Conservation (phyloP, 805 yeast genomes). For the Myxozyma mucilagina region DNA sequence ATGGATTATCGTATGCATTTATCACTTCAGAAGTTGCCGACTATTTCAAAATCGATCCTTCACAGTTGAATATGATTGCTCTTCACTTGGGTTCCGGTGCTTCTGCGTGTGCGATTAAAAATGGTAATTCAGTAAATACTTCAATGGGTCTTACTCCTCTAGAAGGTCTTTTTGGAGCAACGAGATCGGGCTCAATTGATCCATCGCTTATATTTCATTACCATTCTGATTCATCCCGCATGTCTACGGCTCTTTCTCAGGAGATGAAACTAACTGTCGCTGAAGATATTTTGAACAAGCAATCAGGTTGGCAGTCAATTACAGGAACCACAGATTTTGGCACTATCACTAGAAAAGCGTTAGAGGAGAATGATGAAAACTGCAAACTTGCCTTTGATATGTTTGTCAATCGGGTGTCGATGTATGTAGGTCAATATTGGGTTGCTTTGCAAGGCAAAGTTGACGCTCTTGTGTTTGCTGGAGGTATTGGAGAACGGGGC, state of each 20-base stretch:
- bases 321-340: slow-evolving; percentile 33
- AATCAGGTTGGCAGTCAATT: slow-evolving; percentile 29
- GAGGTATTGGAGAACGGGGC: slow-evolving; percentile 32
- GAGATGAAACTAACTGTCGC: slow-evolving; percentile 30
- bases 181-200: slow-evolving; percentile 31
- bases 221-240: slow-evolving; percentile 25
- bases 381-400: slow-evolving; percentile 30
- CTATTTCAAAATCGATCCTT: slow-evolving; percentile 3
- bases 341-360: slow-evolving; percentile 13
- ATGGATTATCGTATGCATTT: slow-evolving; percentile 30
- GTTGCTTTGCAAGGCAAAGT: slow-evolving; percentile 26
- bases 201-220: slow-evolving; percentile 32
- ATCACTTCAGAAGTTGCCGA: slow-evolving; percentile 15
- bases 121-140: slow-evolving; percentile 29
- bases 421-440: slow-evolving; percentile 29
- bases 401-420: slow-evolving; percentile 28
- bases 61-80: slow-evolving; percentile 24
- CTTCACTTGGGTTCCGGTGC: slow-evolving; percentile 33
- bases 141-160: slow-evolving; percentile 34
- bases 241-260: slow-evolving; percentile 27
- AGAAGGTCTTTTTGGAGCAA: slow-evolving; percentile 34
- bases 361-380: slow-evolving; percentile 15
- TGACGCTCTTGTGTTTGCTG: slow-evolving; percentile 29
- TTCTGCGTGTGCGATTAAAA: slow-evolving; percentile 30
- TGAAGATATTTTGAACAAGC: slow-evolving; percentile 30